Conservation (phyloP, 805 yeast species). For the Brettanomyces sp. region DNA sequence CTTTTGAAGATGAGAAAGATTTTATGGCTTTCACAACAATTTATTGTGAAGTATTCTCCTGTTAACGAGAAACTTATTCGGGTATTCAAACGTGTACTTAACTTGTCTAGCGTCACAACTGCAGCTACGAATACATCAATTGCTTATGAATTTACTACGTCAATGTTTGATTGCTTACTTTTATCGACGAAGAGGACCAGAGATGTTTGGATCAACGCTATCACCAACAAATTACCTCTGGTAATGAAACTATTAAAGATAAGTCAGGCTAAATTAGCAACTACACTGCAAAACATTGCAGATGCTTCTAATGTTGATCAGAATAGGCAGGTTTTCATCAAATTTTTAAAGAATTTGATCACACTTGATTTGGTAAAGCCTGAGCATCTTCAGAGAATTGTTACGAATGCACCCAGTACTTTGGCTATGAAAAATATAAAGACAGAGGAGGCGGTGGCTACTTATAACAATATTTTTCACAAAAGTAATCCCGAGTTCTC, state of each 20-base stretch:
- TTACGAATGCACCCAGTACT: constrained; percentile 2
- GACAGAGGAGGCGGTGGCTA: constrained; percentile 7
- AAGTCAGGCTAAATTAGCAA: constrained; percentile 20
- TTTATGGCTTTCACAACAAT: constrained; percentile 24
- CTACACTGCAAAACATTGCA: constrained; percentile 12
- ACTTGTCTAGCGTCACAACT: constrained; percentile 21
- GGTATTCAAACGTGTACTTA: constrained; percentile 20
- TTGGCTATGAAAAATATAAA: background rate
- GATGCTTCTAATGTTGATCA: constrained; percentile 9
- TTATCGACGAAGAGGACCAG: constrained; percentile 12
- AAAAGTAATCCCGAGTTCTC: constrained; percentile 40
- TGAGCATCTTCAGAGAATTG: constrained; percentile 6
- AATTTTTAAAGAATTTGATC: constrained; percentile 12
- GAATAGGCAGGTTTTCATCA: constrained; percentile 9
- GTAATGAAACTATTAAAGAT: constrained; percentile 19
- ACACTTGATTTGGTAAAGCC: constrained; percentile 15
- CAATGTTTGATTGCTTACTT: constrained; percentile 19
- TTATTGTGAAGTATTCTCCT: constrained; percentile 16
- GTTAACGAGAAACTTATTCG: constrained; percentile 16
- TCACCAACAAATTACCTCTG: constrained; percentile 18
- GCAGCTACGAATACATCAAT: constrained; percentile 22
- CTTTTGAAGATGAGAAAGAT: constrained; percentile 19
- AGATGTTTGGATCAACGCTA: constrained; percentile 19
- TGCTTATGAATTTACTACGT: constrained; percentile 18
- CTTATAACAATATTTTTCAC: constrained; percentile 16